These are phyloP conservation scores for Sphaerosporella brunnea DNA, from an alignment of 495 filamentous ascomycete species.

Conservation along the genomic window DNA sequence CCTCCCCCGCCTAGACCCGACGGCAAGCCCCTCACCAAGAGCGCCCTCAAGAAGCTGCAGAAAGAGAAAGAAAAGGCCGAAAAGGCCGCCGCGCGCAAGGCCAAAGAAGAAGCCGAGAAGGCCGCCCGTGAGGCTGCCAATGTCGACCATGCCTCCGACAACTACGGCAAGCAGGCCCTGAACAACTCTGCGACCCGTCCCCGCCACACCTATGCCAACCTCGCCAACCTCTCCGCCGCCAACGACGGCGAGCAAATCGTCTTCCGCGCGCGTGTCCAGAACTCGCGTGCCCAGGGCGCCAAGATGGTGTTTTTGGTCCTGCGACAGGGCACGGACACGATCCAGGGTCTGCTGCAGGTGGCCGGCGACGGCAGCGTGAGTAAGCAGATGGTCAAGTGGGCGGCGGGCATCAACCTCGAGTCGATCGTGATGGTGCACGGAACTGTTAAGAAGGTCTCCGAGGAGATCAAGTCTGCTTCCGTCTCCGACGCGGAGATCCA, in stretches of 20 bases:
- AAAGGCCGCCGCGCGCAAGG: slow-evolving; percentile 14
- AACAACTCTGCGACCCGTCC: slow-evolving; percentile 25
- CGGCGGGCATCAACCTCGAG: slow-evolving; percentile 58
- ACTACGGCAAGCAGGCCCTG: slow-evolving; percentile 20
- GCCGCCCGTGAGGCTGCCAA: slow-evolving; percentile 25
- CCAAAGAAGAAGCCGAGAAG: slow-evolving; percentile 17
- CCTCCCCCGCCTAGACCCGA: slow-evolving; percentile 15
- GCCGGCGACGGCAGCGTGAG: slow-evolving; percentile 36
- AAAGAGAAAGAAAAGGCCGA: slow-evolving; percentile 24
- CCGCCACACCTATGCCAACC: slow-evolving; percentile 10
- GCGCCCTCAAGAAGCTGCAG: slow-evolving; percentile 19
- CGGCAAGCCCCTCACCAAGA: slow-evolving; percentile 21
- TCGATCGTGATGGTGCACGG: slow-evolving; percentile 65
- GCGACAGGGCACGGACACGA: slow-evolving; percentile 58
- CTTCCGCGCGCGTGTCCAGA: slow-evolving; percentile 72
- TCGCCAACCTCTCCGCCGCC: slow-evolving; percentile 11
- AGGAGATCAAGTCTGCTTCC: slow-evolving; percentile 60
- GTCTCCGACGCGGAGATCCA: slow-evolving; percentile 62
- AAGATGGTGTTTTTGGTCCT: slow-evolving; percentile 88
- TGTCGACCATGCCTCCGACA: slow-evolving; percentile 18
- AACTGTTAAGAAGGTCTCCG: slow-evolving; percentile 51
- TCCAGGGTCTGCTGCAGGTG: slow-evolving; percentile 54
- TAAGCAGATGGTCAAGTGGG: slow-evolving; percentile 81
- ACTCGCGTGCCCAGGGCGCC: slow-evolving; percentile 68
- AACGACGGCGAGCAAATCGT: slow-evolving; percentile 49